These are phyloP conservation scores for Santalum album DNA, from an alignment of 164 flowering plant species.

Conservation along the genomic window DNA sequence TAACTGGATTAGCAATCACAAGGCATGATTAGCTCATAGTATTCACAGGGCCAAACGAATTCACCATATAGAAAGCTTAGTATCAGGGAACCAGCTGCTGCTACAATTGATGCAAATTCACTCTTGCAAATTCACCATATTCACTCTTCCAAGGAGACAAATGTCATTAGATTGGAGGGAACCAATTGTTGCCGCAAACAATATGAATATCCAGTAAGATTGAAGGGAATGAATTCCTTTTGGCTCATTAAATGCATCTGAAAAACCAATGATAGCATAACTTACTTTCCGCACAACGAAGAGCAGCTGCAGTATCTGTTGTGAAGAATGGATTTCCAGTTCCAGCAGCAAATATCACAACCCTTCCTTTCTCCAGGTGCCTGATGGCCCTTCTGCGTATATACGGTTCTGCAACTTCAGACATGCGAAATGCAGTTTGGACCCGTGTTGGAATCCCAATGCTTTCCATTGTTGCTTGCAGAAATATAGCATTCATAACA, in stretches of 20 bases:
- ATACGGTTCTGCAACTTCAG: slow-evolving; percentile 98
- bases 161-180: too few relatives aligned
- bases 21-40: not conserved
- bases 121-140: too few relatives aligned
- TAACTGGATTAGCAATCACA: slow-evolving; percentile 41
- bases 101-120: not conserved
- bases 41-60: too few relatives aligned
- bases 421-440: slow-evolving; percentile 98
- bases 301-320: slow-evolving; percentile 98
- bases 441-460: slow-evolving; percentile 97
- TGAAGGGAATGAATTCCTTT: too few relatives aligned
- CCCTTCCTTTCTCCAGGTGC: slow-evolving; percentile 98
- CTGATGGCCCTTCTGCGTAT: slow-evolving; percentile 87
- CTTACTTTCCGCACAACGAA: slow-evolving; percentile 98
- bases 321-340: slow-evolving; percentile 99
- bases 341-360: slow-evolving; percentile 98
- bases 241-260: too few relatives aligned
- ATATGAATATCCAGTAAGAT: too few relatives aligned
- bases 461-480: slow-evolving; percentile 99
- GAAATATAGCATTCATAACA: slow-evolving; percentile 97
- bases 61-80: not conserved
- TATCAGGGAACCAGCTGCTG: not conserved
- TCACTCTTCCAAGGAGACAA: too few relatives aligned
- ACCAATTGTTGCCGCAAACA: too few relatives aligned
- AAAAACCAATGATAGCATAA: not conserved